Base-by-base conservation (phyloP, 257 asterid genomes). In the Capsicum rhomboideum region DNA sequence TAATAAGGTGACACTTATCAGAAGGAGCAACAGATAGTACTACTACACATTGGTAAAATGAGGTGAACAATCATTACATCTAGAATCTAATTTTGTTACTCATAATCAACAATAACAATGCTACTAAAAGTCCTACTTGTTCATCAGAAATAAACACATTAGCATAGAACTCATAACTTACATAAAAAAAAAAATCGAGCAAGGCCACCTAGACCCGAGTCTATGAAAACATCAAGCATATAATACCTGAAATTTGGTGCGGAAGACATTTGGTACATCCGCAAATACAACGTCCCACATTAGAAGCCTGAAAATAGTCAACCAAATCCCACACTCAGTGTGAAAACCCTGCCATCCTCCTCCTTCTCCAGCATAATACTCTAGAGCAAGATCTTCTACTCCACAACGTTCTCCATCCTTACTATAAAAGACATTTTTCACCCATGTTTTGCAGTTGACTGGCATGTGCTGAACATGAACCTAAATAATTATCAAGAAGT, bases 271-370 rank as follows among this genome's bases (percentile, higher is more conserved):
- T n/a, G 98, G 98, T 58, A 94, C 91, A 69, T 94, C 96, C 18
- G 98, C 88, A 87, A 96, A 96, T 74, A 92, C 79, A 40, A 92
- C 78, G 83, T 96, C 97, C 98, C 98, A 96, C 95, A 96, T 93
- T 89, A 96, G 90, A 87, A 94, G 86, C 85, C 97, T 97, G 14
- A 96, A 94, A 80, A 96, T 87, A 83, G 98, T 96, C 85, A 91
- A 90, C 99, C 98, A 96, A 90, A 96, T 94, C 84, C 98, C 99
- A 86, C 97, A 92, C 90, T 95, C 99, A 6, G 99, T 55, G 84
- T 95, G 99, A 72, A 94, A 94, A 86, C 99, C 98, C 49, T 87
- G 91, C 99, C 99, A 95, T 63, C 91, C 90, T 83, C 97, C 98
- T 86, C 98, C 98, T 86, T 89, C 99, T 80, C 97, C 97, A 79